phyloP scores from a whole-genome alignment of 306 rosid species.

The Corylus heterophylla region DNA sequence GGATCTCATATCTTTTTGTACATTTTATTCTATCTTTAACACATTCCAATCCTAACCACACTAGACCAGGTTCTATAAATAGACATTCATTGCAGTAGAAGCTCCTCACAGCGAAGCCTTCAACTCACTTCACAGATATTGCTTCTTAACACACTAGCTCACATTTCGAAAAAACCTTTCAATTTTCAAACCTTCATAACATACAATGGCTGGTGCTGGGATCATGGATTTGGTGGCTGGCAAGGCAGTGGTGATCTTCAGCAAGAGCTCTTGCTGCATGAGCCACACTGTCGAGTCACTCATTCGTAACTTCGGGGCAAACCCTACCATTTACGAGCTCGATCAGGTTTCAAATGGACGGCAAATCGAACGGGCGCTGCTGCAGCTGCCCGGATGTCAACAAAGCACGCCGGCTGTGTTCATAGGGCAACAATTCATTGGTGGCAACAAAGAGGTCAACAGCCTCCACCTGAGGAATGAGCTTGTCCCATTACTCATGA shows the following conservation, averaged over 20 bases:
- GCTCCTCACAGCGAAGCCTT: constrained; percentile 18
- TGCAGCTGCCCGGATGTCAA: constrained; percentile 51
- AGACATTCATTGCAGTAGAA: constrained; percentile 28
- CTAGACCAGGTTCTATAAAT: constrained; percentile 30
- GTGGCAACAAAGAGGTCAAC: constrained; percentile 67
- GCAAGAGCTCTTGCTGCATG: constrained; percentile 66
- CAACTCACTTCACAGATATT: constrained; percentile 1
- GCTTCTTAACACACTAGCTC: background rate
- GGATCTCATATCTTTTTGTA: background rate
- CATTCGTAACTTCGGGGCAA: constrained; percentile 64
- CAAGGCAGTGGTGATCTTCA: constrained; percentile 78
- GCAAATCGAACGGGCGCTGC: constrained; percentile 57
- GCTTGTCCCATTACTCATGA: constrained; percentile 56
- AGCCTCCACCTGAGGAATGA: constrained; percentile 59
- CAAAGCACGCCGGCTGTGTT: constrained; percentile 72
- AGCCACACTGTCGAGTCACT: constrained; percentile 67
- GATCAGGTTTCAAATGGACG: constrained; percentile 58
- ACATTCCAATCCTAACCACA: background rate
- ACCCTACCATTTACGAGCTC: constrained; percentile 65
- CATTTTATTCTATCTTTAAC: background rate
- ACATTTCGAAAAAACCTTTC: background rate
- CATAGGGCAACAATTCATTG: constrained; percentile 59
- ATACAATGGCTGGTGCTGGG: constrained; percentile 34
- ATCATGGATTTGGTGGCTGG: constrained; percentile 50
- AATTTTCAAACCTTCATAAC: background rate